Base-by-base conservation (phyloP, 2,329 filamentous ascomycete genomes). In the Penicillium sp. region DNA sequence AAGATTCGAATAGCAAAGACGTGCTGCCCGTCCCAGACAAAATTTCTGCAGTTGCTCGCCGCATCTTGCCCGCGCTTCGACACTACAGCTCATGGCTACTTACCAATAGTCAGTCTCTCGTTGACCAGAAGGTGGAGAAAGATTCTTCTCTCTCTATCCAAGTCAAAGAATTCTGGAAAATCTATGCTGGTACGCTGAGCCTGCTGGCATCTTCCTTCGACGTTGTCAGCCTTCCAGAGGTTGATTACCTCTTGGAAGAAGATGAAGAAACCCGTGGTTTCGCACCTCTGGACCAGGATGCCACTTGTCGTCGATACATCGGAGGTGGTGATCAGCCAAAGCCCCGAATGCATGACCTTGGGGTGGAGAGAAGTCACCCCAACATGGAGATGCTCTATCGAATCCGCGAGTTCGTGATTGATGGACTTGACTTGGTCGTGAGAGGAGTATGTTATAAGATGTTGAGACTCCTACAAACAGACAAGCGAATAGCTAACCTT, bases 1-100 rank as follows among this genome's bases (percentile, higher is more conserved):
- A 80, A 48, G 75, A 78, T 13, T 63, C 67, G 28, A 75, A 72
- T 35, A 66, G 67, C 45, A 70, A 67, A 62, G 56, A 69, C 12
- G 22, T 36, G 41, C 34, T 66, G 54, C 67, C 67, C 55, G 58
- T 66, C 39, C 57, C 65, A 1, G 76, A 79, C 42, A 79, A 77
- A 50, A 73, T 86, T 37, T 81, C 80, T 10, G 75, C 77, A 3
- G 74, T 82, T 45, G 77, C 78, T n/a, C 77, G 80, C 29, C 77
- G 81, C 50, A 73, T 87, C 38, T 71, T 88, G 18, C 84, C 85
- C 3, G 77, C 77, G 28, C 71, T 88, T 39, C 81, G 84, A 12
- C 73, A 86, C 37, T 88, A 88, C 65, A 86, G 82, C 64, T 80
- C 79, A 12, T 88, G 85, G 85, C 73, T 88, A 44, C 68, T 80